These are phyloP conservation scores for Rhododendron williamsianum DNA, from an alignment of 148 eudicot genomes.

Conservation along the genomic window DNA sequence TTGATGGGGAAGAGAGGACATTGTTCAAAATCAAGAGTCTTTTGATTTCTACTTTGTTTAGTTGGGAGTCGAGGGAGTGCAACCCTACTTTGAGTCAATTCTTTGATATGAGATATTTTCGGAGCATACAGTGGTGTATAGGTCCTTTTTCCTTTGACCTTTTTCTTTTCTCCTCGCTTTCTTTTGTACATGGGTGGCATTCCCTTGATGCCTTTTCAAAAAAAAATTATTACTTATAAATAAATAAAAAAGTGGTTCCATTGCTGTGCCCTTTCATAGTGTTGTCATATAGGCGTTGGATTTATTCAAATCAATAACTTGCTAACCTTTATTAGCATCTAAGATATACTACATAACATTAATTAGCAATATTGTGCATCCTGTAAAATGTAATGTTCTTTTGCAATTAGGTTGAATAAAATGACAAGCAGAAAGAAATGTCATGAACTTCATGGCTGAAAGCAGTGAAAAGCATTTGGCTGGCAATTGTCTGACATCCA, in stretches of 20 bases:
- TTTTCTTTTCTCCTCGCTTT: not conserved
- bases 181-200: not conserved
- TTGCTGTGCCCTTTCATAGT: not conserved
- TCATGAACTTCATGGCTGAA: not conserved
- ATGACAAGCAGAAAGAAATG: not conserved
- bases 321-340: not conserved
- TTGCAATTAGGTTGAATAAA: not conserved
- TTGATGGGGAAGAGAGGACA: too few relatives aligned
- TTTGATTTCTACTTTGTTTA: too few relatives aligned
- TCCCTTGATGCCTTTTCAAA: too few relatives aligned
- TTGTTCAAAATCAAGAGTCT: too few relatives aligned
- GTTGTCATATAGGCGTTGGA: not conserved
- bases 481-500: not conserved
- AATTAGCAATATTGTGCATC: not conserved
- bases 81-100: too few relatives aligned
- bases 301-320: not conserved
- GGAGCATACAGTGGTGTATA: not conserved
- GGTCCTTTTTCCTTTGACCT: not conserved
- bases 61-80: too few relatives aligned
- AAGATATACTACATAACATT: not conserved
- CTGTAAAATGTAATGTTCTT: not conserved
- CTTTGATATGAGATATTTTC: too few relatives aligned
- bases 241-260: not conserved
- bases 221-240: too few relatives aligned
- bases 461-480: not conserved